Percentiles rank a stretch among this genome's conserved stretches.
Evolutionary conservation across 2,329 filamentous ascomycete species (phyloP).

Genomic region (Sarocladium brachiariae): DNA sequence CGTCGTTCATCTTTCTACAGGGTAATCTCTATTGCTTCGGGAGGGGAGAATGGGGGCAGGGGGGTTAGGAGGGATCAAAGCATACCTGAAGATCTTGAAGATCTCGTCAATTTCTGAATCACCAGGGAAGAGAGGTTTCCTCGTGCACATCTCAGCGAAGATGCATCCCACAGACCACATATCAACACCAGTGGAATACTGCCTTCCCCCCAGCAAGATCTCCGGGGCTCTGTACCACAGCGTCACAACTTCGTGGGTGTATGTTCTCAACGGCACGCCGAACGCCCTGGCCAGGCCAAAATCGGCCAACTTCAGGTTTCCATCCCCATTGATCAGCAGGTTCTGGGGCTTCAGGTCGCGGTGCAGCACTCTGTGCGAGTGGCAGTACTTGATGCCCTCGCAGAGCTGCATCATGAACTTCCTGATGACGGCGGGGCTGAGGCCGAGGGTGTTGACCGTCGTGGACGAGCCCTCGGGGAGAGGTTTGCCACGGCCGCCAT

Average conservation of each 20-base stretch:
- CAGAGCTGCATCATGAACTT: conserved; percentile 90
- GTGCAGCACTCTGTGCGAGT: conserved; percentile 80
- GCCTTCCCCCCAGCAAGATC: conserved; percentile 81
- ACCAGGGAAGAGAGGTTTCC: conserved; percentile 85
- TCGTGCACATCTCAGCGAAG: conserved; percentile 93
- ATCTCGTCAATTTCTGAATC: conserved; percentile 59
- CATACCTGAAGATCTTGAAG: conserved; percentile 63
- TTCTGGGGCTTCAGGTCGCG: conserved; percentile 90
- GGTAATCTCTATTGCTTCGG: not conserved
- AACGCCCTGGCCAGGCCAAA: conserved; percentile 87
- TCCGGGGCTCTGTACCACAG: conserved; percentile 90
- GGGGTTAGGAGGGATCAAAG: no score
- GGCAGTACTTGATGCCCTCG: conserved; percentile 79
- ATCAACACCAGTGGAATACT: conserved; percentile 90
- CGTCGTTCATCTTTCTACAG: not conserved
- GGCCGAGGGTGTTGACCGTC: conserved; percentile 58
- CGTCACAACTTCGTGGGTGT: conserved; percentile 92
- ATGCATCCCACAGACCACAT: conserved; percentile 96
- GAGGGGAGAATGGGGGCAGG: not conserved
- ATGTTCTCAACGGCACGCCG: conserved; percentile 82
- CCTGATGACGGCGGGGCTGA: conserved; percentile 77
- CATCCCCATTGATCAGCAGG: conserved; percentile 75
- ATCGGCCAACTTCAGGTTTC: conserved; percentile 85
- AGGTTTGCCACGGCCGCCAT: conserved; percentile 79
- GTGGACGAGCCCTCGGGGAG: conserved; percentile 69